A percentile compares a stretch with the other conserved stretches of the same genome.
Conservation (phyloP, 2,329 filamentous ascomycete species). For the Fusarium pininemorale region DNA sequence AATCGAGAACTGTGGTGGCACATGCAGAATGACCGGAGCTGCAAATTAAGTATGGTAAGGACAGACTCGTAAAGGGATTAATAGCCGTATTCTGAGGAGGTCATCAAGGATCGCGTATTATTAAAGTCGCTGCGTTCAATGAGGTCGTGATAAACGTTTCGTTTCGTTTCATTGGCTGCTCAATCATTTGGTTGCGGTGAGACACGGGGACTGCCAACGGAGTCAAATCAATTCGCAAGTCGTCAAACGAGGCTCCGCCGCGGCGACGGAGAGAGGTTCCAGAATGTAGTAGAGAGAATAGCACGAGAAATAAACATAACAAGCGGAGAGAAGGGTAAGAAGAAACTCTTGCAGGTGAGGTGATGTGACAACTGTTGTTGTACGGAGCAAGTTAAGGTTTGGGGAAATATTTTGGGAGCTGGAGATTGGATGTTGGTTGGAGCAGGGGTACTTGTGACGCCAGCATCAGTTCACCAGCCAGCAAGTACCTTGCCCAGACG, state of each 20-base stretch:
- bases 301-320: slow-evolving; percentile 12
- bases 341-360: slow-evolving; percentile 12
- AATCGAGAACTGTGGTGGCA: slow-evolving; percentile 22
- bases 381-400: slow-evolving; percentile 36
- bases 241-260: background rate
- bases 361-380: slow-evolving; percentile 34
- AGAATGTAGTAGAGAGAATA: background rate
- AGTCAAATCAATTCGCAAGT: slow-evolving; percentile 3
- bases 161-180: slow-evolving; percentile 23
- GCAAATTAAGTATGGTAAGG: slow-evolving; percentile 19
- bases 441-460: slow-evolving; percentile 26
- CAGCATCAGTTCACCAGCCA: background rate
- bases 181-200: slow-evolving; percentile 26
- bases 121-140: background rate
- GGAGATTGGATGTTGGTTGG: slow-evolving; percentile 21
- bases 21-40: slow-evolving; percentile 32
- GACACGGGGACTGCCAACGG: background rate
- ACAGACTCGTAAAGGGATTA: slow-evolving; percentile 3
- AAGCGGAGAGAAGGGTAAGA: slow-evolving; percentile 11
- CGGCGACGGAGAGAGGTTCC: background rate
- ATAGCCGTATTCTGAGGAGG: background rate
- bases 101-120: slow-evolving; percentile 2
- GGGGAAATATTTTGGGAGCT: slow-evolving; percentile 38
- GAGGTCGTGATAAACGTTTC: slow-evolving; percentile 20
- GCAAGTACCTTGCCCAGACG: slow-evolving; percentile 10